phyloP scores from a whole-genome alignment of 495 filamentous ascomycete species.

The Cenococcum geophilum region DNA sequence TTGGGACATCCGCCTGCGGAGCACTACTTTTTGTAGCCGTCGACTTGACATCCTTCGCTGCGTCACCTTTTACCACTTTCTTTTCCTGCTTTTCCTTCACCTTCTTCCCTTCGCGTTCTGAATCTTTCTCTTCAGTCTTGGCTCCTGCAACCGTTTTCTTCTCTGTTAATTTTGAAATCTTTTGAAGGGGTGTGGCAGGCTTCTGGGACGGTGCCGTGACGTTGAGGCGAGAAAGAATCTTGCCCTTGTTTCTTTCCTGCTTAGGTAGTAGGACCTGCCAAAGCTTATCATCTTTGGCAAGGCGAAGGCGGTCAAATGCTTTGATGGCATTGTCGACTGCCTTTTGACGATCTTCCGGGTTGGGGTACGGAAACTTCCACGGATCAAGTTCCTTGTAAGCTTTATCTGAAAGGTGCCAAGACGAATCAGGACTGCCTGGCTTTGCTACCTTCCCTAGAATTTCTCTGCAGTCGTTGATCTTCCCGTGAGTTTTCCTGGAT shows the following conservation, averaged over 20 bases:
- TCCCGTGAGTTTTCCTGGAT: constrained; percentile 25
- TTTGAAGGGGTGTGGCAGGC: constrained; percentile 49
- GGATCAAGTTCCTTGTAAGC: constrained; percentile 78
- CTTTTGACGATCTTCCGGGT: constrained; percentile 56
- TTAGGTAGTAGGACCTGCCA: constrained; percentile 76
- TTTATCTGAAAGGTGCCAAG: constrained; percentile 47
- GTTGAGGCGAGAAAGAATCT: constrained; percentile 67
- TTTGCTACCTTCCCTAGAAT: constrained; percentile 35
- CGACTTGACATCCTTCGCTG: constrained; percentile 24
- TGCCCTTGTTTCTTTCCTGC: constrained; percentile 73
- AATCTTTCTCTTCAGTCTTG: constrained; percentile 53
- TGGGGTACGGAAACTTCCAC: constrained; percentile 53
- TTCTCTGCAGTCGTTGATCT: constrained; percentile 27
- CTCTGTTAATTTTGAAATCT: constrained; percentile 37
- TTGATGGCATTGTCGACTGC: constrained; percentile 82
- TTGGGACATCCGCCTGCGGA: background rate
- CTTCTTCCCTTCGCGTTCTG: constrained; percentile 45
- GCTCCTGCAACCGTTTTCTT: constrained; percentile 20
- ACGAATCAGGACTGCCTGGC: constrained; percentile 24
- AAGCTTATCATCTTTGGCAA: constrained; percentile 62
- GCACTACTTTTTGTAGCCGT: constrained; percentile 12
- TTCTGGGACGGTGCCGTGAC: constrained; percentile 45
- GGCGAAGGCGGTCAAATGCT: constrained; percentile 69
- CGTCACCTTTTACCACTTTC: constrained; percentile 1
- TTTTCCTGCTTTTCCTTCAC: constrained; percentile 9